Conservation (phyloP, 1,284 basidiomycete genomes). For the Melampsora americana region DNA sequence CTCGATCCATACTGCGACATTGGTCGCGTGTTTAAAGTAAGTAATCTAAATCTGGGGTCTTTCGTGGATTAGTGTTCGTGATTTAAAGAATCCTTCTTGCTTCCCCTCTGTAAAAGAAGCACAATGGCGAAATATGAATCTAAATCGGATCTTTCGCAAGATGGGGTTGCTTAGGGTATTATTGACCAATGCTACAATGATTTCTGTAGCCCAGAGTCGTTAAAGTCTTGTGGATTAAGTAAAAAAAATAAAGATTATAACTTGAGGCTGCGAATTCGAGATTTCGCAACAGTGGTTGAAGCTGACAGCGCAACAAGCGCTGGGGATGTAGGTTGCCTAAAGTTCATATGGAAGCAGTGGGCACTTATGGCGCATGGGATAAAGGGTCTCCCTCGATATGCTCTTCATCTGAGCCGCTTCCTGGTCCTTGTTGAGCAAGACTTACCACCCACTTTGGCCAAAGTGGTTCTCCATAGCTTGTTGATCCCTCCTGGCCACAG, state of each 20-base stretch:
- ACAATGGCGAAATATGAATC: neutral
- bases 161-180: neutral
- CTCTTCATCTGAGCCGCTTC: slow-evolving; percentile 6
- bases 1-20: slow-evolving; percentile 7
- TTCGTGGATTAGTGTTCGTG: neutral
- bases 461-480: neutral
- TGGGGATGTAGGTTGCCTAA: slow-evolving; percentile 3
- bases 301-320: neutral
- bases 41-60: no score
- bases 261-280: slow-evolving; percentile 5
- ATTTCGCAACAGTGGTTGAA: slow-evolving; percentile 18
- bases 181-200: neutral
- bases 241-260: neutral
- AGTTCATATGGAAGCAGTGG: slow-evolving; percentile 15
- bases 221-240: neutral
- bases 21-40: slow-evolving; percentile 14
- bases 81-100: no score
- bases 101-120: neutral
- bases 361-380: slow-evolving; percentile 16
- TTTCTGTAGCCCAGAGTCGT: neutral
- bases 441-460: slow-evolving; percentile 11
- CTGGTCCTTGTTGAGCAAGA: slow-evolving; percentile 4
- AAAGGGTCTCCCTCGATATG: slow-evolving; percentile 16
- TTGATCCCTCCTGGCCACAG: slow-evolving; percentile 9
- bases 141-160: neutral